phyloP scores from a whole-genome alignment of 1,284 basidiomycete genomes.

The Leccinum fallax region DNA sequence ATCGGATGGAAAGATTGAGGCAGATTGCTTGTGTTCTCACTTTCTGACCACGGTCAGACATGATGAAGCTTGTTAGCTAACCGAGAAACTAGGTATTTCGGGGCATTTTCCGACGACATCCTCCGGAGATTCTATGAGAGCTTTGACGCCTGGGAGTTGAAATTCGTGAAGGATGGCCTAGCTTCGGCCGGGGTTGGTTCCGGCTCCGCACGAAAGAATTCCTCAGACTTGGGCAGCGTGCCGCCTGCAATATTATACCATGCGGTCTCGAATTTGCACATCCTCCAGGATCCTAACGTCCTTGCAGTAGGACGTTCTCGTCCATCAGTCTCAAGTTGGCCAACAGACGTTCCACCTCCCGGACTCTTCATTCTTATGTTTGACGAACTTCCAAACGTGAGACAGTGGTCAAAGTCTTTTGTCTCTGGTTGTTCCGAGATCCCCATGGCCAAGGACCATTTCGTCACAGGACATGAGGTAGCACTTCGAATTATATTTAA shows the following conservation, averaged over 20 bases:
- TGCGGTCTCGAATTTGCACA: slow-evolving; percentile 62
- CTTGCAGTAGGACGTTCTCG: slow-evolving; percentile 46
- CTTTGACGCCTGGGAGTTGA: slow-evolving; percentile 72
- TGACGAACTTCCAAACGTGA: slow-evolving; percentile 48
- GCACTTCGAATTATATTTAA: slow-evolving; percentile 45
- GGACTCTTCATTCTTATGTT: slow-evolving; percentile 64
- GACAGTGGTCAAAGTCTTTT: slow-evolving; percentile 61
- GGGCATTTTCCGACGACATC: slow-evolving; percentile 52
- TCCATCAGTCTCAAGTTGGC: slow-evolving; percentile 53
- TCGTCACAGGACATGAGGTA: slow-evolving; percentile 46
- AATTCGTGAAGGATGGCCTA: slow-evolving; percentile 50
- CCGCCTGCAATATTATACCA: slow-evolving; percentile 62
- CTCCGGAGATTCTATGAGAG: slow-evolving; percentile 61
- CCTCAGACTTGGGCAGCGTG: slow-evolving; percentile 34
- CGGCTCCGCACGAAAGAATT: slow-evolving; percentile 12
- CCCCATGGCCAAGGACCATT: slow-evolving; percentile 51
- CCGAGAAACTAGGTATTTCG: slow-evolving; percentile 58
- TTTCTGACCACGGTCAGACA: slow-evolving; percentile 6
- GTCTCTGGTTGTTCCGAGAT: slow-evolving; percentile 36
- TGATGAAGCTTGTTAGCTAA: slow-evolving; percentile 20
- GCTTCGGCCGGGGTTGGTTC: slow-evolving; percentile 36
- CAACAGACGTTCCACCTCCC: slow-evolving; percentile 56
- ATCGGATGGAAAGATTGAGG: slow-evolving; percentile 7
- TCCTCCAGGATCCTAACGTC: slow-evolving; percentile 58
- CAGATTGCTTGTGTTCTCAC: slow-evolving; percentile 12